phyloP scores from a whole-genome alignment of 352 stramenopile species.

The Globisporangium carolinianum region DNA sequence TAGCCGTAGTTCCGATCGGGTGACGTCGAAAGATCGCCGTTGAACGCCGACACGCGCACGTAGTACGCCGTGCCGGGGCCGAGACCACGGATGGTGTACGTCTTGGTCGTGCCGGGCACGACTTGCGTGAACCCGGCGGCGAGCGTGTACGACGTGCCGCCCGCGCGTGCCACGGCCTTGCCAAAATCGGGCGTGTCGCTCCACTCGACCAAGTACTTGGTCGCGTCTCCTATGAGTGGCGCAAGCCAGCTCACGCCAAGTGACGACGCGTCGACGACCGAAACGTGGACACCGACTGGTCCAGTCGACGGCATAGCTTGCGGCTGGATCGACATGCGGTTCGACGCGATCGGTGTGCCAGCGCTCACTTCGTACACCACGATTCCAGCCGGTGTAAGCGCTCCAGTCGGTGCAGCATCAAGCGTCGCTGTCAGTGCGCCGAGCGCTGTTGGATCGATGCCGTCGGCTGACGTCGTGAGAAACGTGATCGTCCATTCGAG shows the following conservation, averaged over 20 bases:
- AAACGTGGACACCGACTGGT: slow-evolving; percentile 42
- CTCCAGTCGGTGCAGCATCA: slow-evolving; percentile 13
- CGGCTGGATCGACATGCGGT: slow-evolving; percentile 27
- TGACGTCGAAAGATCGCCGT: slow-evolving; percentile 39
- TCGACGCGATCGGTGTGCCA: slow-evolving; percentile 12
- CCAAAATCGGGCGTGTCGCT: slow-evolving; percentile 15
- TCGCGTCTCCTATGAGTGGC: slow-evolving; percentile 17
- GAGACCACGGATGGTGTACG: slow-evolving; percentile 82
- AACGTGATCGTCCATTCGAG: slow-evolving; percentile 83
- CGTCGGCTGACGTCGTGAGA: slow-evolving; percentile 32
- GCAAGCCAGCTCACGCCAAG: slow-evolving; percentile 63
- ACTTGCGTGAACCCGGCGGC: slow-evolving; percentile 49
- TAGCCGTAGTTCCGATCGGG: slow-evolving; percentile 38
- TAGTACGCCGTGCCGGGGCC: slow-evolving; percentile 75
- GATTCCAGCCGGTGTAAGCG: slow-evolving; percentile 18
- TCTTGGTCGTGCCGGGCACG: slow-evolving; percentile 18
- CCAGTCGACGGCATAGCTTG: slow-evolving; percentile 37
- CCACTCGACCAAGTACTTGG: slow-evolving; percentile 70
- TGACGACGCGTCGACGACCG: slow-evolving; percentile 47
- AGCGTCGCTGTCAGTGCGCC: slow-evolving; percentile 30
- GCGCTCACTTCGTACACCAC: slow-evolving; percentile 21
- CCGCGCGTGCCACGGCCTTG: slow-evolving; percentile 17
- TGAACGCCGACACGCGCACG: slow-evolving; percentile 86
- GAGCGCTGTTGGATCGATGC: slow-evolving; percentile 38
- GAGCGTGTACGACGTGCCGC: slow-evolving; percentile 32